These are phyloP conservation scores for Penicillium riverlandense DNA, from an alignment of 495 filamentous ascomycete genomes.

Conservation along the genomic window DNA sequence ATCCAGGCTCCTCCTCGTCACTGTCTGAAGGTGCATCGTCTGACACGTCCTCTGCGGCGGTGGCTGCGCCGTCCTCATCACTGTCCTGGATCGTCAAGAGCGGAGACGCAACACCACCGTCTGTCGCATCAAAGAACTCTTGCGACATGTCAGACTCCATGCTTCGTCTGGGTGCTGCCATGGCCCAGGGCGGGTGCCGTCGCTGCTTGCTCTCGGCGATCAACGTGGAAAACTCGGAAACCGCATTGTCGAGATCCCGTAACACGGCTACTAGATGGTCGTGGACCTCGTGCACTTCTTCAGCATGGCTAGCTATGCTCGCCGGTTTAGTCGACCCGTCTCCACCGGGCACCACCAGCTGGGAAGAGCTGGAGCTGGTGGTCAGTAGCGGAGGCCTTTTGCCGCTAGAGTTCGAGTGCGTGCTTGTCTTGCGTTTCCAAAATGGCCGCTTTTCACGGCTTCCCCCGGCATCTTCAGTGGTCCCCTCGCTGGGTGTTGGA, in stretches of 20 bases:
- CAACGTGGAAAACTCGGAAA: slow-evolving; percentile 71
- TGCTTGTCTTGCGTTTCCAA: slow-evolving; percentile 83
- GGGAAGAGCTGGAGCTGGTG: slow-evolving; percentile 39
- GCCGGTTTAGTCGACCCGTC: slow-evolving; percentile 25
- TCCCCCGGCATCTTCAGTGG: slow-evolving; percentile 14
- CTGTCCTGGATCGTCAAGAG: slow-evolving; percentile 68
- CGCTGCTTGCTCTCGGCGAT: slow-evolving; percentile 72
- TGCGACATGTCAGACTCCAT: slow-evolving; percentile 75
- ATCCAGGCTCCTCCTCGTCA: slow-evolving; percentile 40
- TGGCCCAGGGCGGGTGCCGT: slow-evolving; percentile 46
- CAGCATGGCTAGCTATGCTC: slow-evolving; percentile 28
- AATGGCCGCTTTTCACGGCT: slow-evolving; percentile 46
- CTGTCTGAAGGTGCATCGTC: slow-evolving; percentile 41
- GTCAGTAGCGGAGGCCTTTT: slow-evolving; percentile 23
- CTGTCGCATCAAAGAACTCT: slow-evolving; percentile 92
- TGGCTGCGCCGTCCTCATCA: slow-evolving; percentile 38
- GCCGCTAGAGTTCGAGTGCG: slow-evolving; percentile 17
- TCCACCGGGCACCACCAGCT: slow-evolving; percentile 48
- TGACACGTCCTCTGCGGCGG: slow-evolving; percentile 23
- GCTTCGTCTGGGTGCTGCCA: slow-evolving; percentile 58
- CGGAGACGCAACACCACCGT: slow-evolving; percentile 57
- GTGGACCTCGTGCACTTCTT: slow-evolving; percentile 56
- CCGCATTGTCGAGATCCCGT: slow-evolving; percentile 72
- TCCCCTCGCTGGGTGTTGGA: slow-evolving; percentile 29
- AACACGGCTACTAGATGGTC: slow-evolving; percentile 74